Conservation (phyloP, 1,139 yeast genomes). For the Pichia inconspicua region DNA sequence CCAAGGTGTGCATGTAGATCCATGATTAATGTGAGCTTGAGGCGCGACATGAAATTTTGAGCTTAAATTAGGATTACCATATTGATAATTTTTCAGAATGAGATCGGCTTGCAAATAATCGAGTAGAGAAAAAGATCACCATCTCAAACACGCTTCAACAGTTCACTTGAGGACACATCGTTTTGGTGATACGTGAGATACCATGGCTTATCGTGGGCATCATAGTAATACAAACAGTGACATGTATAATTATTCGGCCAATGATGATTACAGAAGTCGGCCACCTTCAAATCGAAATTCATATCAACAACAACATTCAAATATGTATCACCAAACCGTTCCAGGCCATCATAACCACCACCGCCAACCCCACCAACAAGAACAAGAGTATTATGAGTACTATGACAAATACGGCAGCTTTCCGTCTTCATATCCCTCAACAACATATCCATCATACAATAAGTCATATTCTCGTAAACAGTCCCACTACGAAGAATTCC, state of each 20-base stretch:
- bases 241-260: not conserved
- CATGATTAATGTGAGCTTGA: too few species aligned
- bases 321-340: not conserved
- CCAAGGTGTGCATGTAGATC: too few species aligned
- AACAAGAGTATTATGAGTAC: not conserved
- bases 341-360: not conserved
- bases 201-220: constrained; percentile 10
- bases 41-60: too few species aligned
- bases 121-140: too few species aligned
- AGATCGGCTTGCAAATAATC: too few species aligned
- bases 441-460: not conserved
- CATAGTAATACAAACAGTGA: not conserved
- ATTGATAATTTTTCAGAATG: too few species aligned
- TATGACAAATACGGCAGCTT: not conserved
- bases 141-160: too few species aligned
- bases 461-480: not conserved
- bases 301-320: not conserved
- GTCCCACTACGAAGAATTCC: not conserved
- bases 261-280: not conserved
- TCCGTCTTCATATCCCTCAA: not conserved
- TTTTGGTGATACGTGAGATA: too few species aligned
- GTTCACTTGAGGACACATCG: too few species aligned
- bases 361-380: not conserved
- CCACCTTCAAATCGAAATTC: not conserved
- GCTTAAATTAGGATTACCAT: too few species aligned